phyloP scores from a whole-genome alignment of 192 early-diverging fungal species.

The Endogone sp. region DNA sequence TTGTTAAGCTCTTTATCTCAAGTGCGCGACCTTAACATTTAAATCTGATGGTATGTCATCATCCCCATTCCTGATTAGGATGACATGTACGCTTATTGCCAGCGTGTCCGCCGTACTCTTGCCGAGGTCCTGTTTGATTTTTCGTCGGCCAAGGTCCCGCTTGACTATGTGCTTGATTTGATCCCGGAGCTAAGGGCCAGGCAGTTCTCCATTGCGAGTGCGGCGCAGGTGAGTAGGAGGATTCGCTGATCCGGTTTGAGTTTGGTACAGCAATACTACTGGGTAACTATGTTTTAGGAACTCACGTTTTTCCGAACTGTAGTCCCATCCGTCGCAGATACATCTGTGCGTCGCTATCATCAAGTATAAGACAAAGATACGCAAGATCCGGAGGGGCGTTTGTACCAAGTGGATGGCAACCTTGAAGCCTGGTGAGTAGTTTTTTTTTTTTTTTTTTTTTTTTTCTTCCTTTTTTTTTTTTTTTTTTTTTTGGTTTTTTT shows the following conservation, averaged over 20 bases:
- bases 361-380: constrained; percentile 76
- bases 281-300: no score
- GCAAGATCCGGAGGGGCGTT: constrained; percentile 69
- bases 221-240: constrained; percentile 20
- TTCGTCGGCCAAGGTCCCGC: constrained; percentile 62
- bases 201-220: constrained; percentile 84
- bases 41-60: no score
- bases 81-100: constrained; percentile 86
- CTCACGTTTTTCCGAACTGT: constrained; percentile 8
- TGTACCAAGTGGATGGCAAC: constrained; percentile 74
- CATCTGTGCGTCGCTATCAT: constrained; percentile 86
- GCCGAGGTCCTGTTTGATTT: constrained; percentile 88
- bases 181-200: constrained; percentile 78
- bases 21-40: no score
- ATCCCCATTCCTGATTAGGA: constrained; percentile 45
- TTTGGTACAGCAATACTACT: no score
- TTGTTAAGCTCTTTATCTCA: neutral
- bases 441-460: constrained; percentile 4
- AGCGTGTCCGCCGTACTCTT: constrained; percentile 73
- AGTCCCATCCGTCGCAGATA: constrained; percentile 44
- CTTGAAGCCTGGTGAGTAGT: constrained; percentile 36
- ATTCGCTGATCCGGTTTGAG: constrained; percentile 1
- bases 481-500: no score
- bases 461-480: no score
- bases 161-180: constrained; percentile 80